These are phyloP conservation scores for Calvatia gigantea DNA, from an alignment of 768 basidiomycete species.

Conservation along the genomic window DNA sequence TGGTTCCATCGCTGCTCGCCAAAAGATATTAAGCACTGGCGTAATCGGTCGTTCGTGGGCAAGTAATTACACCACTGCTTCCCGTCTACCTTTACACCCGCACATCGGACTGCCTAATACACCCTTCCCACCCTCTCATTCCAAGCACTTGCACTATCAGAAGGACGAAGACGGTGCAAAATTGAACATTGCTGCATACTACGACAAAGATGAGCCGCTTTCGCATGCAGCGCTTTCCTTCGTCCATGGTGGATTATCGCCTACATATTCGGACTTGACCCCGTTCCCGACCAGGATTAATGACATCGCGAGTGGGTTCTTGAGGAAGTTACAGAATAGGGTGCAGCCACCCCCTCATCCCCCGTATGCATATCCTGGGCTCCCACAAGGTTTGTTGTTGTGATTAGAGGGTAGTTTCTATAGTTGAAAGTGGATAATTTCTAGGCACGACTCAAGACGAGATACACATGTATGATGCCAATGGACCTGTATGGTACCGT, in stretches of 20 bases:
- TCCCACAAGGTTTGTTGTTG: slow-evolving; percentile 48
- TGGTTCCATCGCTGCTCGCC: slow-evolving; percentile 65
- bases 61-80: slow-evolving; percentile 76
- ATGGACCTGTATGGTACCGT: slow-evolving; percentile 93
- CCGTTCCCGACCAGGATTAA: slow-evolving; percentile 90
- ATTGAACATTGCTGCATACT: slow-evolving; percentile 14
- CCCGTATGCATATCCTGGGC: slow-evolving; percentile 66
- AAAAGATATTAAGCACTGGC: slow-evolving; percentile 71
- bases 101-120: slow-evolving; percentile 66
- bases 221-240: slow-evolving; percentile 86
- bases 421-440: slow-evolving; percentile 8
- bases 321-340: slow-evolving; percentile 66
- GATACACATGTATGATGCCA: slow-evolving; percentile 61
- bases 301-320: slow-evolving; percentile 60
- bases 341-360: slow-evolving; percentile 77
- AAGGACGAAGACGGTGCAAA: slow-evolving; percentile 21
- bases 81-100: slow-evolving; percentile 78
- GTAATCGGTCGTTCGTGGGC: slow-evolving; percentile 82
- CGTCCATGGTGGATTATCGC: slow-evolving; percentile 88
- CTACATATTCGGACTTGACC: slow-evolving; percentile 65
- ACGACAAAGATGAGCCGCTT: slow-evolving; percentile 41
- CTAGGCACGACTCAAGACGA: slow-evolving; percentile 62
- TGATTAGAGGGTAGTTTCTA: not conserved
- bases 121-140: slow-evolving; percentile 42
- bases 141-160: slow-evolving; percentile 26